Conservation (phyloP, 1,139 yeast genomes). For the Tardiomyces blankii region DNA sequence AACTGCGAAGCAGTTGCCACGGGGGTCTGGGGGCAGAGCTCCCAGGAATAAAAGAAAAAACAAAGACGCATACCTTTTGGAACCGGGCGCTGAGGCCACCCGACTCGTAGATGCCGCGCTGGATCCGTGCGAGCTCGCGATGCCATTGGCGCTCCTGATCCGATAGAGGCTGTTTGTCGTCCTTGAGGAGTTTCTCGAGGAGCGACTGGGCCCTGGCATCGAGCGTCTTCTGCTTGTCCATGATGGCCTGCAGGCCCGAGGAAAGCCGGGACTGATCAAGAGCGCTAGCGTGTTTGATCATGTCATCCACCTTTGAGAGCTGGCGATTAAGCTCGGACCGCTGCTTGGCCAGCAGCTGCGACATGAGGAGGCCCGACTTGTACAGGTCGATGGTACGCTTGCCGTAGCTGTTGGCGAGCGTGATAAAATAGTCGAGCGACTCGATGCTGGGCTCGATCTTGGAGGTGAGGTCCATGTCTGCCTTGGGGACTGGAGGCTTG, state of each 20-base stretch:
- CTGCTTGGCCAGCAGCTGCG: conserved; percentile 24
- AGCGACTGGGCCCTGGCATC: conserved; percentile 25
- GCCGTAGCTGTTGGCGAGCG: conserved; percentile 11
- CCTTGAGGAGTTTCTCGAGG: conserved; percentile 18
- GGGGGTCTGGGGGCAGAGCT: too few relatives aligned
- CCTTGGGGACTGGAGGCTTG: background rate
- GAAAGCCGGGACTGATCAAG: conserved; percentile 4
- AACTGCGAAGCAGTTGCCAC: too few relatives aligned
- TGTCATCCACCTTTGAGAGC: conserved; percentile 14
- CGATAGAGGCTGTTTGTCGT: conserved; percentile 25
- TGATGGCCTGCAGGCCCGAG: conserved; percentile 7
- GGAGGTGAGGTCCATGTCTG: background rate
- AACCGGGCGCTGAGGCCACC: conserved; percentile 8
- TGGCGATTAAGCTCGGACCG: conserved; percentile 30
- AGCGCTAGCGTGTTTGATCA: conserved; percentile 5
- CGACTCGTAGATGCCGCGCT: conserved; percentile 8
- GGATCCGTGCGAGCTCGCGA: conserved; percentile 28
- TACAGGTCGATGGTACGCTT: conserved; percentile 19
- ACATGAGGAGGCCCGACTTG: conserved; percentile 21
- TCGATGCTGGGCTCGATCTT: background rate
- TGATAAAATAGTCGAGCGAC: conserved; percentile 1
- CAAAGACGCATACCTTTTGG: background rate
- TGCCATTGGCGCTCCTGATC: conserved; percentile 36
- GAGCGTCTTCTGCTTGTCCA: conserved; percentile 24
- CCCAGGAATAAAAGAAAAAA: too few relatives aligned